These are phyloP conservation scores for Parathielavia hyrcaniae DNA, from an alignment of 495 filamentous ascomycete species.

Conservation along the genomic window DNA sequence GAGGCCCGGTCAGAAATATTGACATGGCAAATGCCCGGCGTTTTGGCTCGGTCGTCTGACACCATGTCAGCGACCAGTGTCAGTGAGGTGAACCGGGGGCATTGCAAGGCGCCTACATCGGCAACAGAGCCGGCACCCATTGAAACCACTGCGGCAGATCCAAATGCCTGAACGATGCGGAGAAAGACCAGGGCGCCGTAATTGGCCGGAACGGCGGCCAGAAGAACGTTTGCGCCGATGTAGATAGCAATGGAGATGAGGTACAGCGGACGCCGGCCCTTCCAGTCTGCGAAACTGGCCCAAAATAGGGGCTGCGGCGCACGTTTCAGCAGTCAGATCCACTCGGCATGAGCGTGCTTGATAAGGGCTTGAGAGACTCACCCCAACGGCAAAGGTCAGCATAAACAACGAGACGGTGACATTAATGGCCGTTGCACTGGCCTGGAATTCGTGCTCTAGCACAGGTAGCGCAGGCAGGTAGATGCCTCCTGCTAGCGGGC, in stretches of 20 bases:
- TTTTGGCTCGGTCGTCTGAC: constrained; percentile 17
- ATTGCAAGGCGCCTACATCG: constrained; percentile 9
- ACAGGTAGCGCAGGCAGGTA: constrained; percentile 17
- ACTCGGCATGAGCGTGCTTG: neutral
- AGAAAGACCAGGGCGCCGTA: constrained; percentile 14
- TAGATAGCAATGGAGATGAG: constrained; percentile 13
- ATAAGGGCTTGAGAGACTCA: neutral
- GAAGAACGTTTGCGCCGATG: constrained; percentile 11
- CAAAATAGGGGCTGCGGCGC: constrained; percentile 12
- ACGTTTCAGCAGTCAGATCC: neutral
- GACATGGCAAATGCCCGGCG: constrained; percentile 16
- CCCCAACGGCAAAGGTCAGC: constrained; percentile 15
- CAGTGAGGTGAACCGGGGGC: neutral
- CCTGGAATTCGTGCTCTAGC: constrained; percentile 14
- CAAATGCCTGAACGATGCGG: constrained; percentile 11
- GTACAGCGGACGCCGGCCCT: constrained; percentile 16
- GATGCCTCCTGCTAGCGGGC: constrained; percentile 11
- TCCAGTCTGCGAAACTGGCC: constrained; percentile 16
- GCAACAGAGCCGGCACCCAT: constrained; percentile 17
- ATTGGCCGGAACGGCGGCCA: constrained; percentile 12
- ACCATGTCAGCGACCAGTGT: neutral
- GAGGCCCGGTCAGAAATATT: constrained; percentile 15
- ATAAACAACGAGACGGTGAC: constrained; percentile 16
- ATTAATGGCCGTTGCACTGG: constrained; percentile 16
- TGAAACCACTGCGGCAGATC: constrained; percentile 8